Conservation (phyloP, 23 red algal genomes). For the Gracilaria gracilis region DNA sequence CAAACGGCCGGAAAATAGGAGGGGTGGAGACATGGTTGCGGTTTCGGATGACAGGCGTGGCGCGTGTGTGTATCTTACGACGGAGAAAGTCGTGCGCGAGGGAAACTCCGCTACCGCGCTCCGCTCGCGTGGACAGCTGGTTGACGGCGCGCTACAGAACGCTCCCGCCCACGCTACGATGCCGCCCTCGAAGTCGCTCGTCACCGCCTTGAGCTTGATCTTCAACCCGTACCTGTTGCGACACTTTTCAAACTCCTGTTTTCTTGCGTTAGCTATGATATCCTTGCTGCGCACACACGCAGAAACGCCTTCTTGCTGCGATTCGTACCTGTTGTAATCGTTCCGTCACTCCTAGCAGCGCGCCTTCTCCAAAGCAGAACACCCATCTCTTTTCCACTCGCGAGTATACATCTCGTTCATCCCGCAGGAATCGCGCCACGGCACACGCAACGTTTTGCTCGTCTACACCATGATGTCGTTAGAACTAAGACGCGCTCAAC, state of each 20-base stretch:
- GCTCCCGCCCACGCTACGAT: neutral
- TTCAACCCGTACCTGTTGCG: neutral
- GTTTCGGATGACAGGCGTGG: too few relatives aligned
- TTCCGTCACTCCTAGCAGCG: neutral
- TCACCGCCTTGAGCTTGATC: neutral
- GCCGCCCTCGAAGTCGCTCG: neutral
- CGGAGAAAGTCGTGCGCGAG: too few relatives aligned
- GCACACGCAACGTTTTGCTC: conserved; percentile 1
- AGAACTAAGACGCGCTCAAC: too few relatives aligned
- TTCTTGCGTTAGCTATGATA: too few relatives aligned
- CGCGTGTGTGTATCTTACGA: too few relatives aligned
- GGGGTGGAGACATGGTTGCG: too few relatives aligned
- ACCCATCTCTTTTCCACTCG: neutral
- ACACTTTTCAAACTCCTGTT: conserved; percentile 10
- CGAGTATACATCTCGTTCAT: conserved; percentile 4
- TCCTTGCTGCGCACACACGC: too few relatives aligned
- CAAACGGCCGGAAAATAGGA: too few relatives aligned
- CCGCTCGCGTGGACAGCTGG: too few relatives aligned
- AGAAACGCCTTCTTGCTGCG: neutral
- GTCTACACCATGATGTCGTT: neutral
- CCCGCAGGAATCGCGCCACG: neutral
- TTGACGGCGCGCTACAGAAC: too few relatives aligned
- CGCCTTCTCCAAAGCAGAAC: conserved; percentile 7
- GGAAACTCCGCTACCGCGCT: too few relatives aligned
- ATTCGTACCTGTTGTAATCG: neutral